Percentiles rank a stretch among this genome's conserved stretches.
Conservation (phyloP, 257 asterid species). For the Solanum chmielewskii region DNA sequence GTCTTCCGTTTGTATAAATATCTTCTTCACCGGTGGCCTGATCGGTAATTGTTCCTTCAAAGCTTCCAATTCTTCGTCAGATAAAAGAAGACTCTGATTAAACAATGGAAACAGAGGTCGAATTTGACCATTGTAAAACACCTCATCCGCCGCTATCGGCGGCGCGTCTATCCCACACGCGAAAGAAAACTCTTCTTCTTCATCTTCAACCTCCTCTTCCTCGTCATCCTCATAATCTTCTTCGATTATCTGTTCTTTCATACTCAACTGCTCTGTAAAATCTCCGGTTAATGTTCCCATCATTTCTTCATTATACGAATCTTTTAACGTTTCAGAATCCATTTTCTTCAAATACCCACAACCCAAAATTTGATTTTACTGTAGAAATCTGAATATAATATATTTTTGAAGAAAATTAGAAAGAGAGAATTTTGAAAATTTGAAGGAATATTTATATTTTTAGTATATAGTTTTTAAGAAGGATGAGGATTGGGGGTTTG, state of each 20-base stretch:
- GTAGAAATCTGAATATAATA: neutral
- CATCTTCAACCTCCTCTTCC: neutral
- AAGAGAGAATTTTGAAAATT: neutral
- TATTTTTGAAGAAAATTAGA: neutral
- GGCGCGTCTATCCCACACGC: constrained; percentile 31
- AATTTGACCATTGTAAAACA: constrained; percentile 70
- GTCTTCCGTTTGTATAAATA: constrained; percentile 31
- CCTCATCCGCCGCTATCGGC: constrained; percentile 79
- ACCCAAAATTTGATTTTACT: neutral
- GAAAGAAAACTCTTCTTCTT: constrained; percentile 62
- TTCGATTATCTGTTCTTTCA: neutral
- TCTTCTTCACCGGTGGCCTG: constrained; percentile 43
- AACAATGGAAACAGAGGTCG: constrained; percentile 61
- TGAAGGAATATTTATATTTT: neutral
- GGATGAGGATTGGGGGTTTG: constrained; percentile 2
- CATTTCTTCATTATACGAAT: neutral
- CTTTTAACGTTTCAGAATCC: neutral
- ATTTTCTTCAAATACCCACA: neutral
- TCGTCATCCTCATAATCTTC: neutral
- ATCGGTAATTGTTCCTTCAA: constrained; percentile 17
- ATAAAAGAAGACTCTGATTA: constrained; percentile 34
- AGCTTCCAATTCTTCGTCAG: constrained; percentile 16
- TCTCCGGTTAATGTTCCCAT: neutral
- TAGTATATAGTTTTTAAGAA: neutral
- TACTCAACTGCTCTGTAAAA: neutral